Base-by-base conservation (phyloP, 345 rosid species). In the Ricinus communis region DNA sequence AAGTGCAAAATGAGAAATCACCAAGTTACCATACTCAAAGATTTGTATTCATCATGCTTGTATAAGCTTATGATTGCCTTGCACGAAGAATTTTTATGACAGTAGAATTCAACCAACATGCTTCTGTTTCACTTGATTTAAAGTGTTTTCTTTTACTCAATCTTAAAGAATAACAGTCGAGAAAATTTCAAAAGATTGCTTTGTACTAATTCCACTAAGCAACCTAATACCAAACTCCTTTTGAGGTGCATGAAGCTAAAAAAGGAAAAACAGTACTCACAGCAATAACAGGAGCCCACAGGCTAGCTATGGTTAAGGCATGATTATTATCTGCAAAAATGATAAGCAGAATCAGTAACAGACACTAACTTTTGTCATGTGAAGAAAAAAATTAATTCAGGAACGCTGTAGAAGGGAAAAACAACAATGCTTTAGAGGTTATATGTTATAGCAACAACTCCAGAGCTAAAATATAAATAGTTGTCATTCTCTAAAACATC, bases 201-300 rank as follows among this genome's bases (percentile, higher is more conserved):
- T 28, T n/a, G n/a, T 21, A 33, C 50, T 13, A 57, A 16, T 50
- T 49, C 31, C 36, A 57, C 15, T 71, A 60, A 46, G 36, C 51
- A 65, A 74, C 31, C 50, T 45, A 52, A 53, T 67, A 59, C 61
- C 59, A 52, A 69, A 36, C 45, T 51, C 47, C 33, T 71, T 47
- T 21, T 19, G 0, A 55, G 25, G 49, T 22, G 21, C 66, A 33
- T 46, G 51, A 70, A 65, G 33, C 57, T 27, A 43, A 65, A 56
- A 62, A 66, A 51, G 43, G 24, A 60, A n/a, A 33, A 55, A 43
- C 76, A 65, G 58, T 62, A 84, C 99, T 90, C 75, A 95, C 99
- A 73, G 97, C 96, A 27, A 92, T 40, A 74, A 95, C 94, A 71
- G 99, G 99, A 78, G 98, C 99, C 99, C 99, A 95, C 43, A 95